phyloP scores from a whole-genome alignment of 441 rosid genomes.

The Viola pubescens region DNA sequence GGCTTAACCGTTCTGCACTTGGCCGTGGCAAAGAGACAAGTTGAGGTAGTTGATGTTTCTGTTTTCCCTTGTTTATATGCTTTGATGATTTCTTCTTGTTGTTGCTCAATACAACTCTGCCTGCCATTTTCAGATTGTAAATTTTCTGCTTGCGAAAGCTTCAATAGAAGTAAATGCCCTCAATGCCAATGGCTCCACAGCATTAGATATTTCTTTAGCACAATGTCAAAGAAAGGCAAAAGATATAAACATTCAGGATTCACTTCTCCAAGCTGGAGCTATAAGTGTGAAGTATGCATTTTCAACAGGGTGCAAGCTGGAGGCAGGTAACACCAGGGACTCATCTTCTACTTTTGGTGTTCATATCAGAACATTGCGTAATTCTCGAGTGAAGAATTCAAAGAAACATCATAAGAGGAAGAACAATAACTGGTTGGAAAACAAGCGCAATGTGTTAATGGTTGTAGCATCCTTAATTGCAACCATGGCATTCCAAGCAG shows the following conservation, averaged over 20 bases:
- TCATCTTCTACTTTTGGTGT: not conserved
- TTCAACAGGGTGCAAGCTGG: not conserved
- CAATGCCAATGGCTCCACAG: conserved; percentile 11
- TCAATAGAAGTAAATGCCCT: conserved; percentile 11
- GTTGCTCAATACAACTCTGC: not conserved
- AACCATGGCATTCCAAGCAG: conserved; percentile 26
- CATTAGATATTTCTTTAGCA: conserved; percentile 12
- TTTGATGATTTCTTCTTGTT: not conserved
- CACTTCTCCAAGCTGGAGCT: conserved; percentile 7
- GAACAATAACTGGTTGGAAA: conserved; percentile 12
- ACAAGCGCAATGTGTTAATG: conserved; percentile 16
- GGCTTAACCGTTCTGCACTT: conserved; percentile 22
- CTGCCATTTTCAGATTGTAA: conserved; percentile 9
- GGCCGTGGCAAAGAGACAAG: conserved; percentile 16
- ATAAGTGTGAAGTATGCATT: not conserved
- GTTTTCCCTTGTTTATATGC: not conserved
- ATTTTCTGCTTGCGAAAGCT: conserved; percentile 2
- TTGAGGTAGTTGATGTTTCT: conserved; percentile 12
- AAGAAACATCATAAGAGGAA: not conserved
- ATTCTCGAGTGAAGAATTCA: not conserved
- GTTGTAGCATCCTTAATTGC: conserved; percentile 22
- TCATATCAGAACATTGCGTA: not conserved
- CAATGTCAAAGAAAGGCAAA: not conserved
- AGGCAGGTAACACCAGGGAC: not conserved
- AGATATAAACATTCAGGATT: conserved; percentile 8